Evolutionary conservation across 768 basidiomycete species (phyloP).

Genomic region (Dacryopinax spathularia): DNA sequence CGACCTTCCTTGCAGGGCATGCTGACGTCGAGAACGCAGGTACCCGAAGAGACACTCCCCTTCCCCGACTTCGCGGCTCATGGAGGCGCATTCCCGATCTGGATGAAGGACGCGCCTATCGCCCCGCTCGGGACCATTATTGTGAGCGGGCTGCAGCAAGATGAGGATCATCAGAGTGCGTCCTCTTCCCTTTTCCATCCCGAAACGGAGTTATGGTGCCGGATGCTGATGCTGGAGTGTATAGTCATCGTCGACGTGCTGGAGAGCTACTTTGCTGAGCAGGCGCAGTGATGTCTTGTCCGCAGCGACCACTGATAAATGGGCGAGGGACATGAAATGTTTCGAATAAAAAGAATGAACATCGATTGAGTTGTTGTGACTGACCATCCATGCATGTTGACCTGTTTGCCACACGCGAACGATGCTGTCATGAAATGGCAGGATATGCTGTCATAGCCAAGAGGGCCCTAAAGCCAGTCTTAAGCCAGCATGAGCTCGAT

Average conservation of each 20-base stretch:
- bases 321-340: neutral
- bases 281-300: neutral
- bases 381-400: too few relatives aligned
- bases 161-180: conserved; percentile 13
- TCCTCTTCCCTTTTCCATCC: neutral
- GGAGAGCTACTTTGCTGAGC: neutral
- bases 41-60: neutral
- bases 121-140: conserved; percentile 10
- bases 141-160: conserved; percentile 9
- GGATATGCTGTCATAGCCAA: neutral
- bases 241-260: conserved; percentile 11
- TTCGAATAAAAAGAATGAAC: neutral
- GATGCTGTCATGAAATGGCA: neutral
- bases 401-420: too few relatives aligned
- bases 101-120: conserved; percentile 9
- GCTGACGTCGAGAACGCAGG: too few relatives aligned
- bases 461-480: neutral
- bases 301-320: too few relatives aligned
- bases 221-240: neutral
- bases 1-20: too few relatives aligned
- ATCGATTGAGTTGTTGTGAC: too few relatives aligned
- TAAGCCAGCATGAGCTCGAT: neutral
- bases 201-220: too few relatives aligned
- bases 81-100: conserved; percentile 11
- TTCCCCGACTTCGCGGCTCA: conserved; percentile 6